Conservation (phyloP, 2,329 filamentous ascomycete species). For the Alternaria conjuncta region DNA sequence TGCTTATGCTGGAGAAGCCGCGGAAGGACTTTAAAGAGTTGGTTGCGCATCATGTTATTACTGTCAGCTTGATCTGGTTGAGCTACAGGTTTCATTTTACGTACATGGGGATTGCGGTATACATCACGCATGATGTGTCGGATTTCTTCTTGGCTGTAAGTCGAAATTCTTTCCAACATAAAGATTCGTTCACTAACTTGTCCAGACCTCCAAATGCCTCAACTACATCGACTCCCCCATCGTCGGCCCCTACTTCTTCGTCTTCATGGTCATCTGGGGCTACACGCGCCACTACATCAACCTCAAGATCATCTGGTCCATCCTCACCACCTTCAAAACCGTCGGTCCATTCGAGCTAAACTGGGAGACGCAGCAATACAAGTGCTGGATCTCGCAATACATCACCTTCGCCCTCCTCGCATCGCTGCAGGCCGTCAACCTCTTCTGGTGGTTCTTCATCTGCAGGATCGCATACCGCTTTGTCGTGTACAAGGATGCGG, state of each 20-base stretch:
- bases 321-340: slow-evolving; percentile 76
- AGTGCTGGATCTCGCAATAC: slow-evolving; percentile 71
- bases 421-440: slow-evolving; percentile 74
- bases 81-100: slow-evolving; percentile 98
- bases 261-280: slow-evolving; percentile 84
- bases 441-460: slow-evolving; percentile 84
- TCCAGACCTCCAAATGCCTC: slow-evolving; percentile 83
- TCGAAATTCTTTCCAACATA: neutral
- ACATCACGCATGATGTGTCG: slow-evolving; percentile 91
- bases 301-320: slow-evolving; percentile 75
- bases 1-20: slow-evolving; percentile 89
- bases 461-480: slow-evolving; percentile 76
- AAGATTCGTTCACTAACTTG: neutral
- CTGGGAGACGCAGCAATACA: slow-evolving; percentile 79
- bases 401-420: slow-evolving; percentile 72
- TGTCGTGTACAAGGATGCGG: slow-evolving; percentile 64
- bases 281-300: slow-evolving; percentile 90
- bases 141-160: slow-evolving; percentile 94
- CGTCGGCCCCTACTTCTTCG: slow-evolving; percentile 81
- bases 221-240: slow-evolving; percentile 86
- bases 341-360: slow-evolving; percentile 77
- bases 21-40: slow-evolving; percentile 95
- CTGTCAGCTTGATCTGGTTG: slow-evolving; percentile 78
- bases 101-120: slow-evolving; percentile 91
- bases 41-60: slow-evolving; percentile 89